A percentile compares a stretch with the other conserved stretches of the same genome.
These are phyloP conservation scores for Umbellularia californica DNA, from an alignment of 164 flowering plant genomes.

Conservation along the genomic window DNA sequence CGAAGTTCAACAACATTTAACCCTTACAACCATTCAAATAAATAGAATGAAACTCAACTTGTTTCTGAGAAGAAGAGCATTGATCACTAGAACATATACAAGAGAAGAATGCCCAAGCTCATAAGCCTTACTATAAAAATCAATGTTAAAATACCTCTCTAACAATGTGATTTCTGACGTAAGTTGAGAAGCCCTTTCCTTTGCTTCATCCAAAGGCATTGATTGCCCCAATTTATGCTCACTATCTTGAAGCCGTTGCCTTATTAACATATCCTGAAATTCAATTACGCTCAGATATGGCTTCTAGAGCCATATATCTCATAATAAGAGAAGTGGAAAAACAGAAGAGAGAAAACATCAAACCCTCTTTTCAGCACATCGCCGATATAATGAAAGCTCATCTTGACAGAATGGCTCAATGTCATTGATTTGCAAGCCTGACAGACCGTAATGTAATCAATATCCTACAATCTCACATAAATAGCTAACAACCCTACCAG, in stretches of 20 bases:
- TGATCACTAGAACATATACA: not conserved
- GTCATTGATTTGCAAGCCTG: slow-evolving; percentile 89
- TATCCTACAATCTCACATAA: not conserved
- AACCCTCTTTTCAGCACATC: slow-evolving; percentile 88
- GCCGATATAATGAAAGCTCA: slow-evolving; percentile 74
- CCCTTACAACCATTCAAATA: not conserved
- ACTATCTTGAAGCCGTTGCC: slow-evolving; percentile 76
- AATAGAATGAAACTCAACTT: not conserved
- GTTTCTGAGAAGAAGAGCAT: not conserved
- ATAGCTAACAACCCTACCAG: not conserved
- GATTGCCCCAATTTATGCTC: slow-evolving; percentile 81
- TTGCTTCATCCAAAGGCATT: slow-evolving; percentile 77
- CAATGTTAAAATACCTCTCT: slow-evolving; percentile 54
- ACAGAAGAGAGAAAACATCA: slow-evolving; percentile 18
- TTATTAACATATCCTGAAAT: slow-evolving; percentile 67
- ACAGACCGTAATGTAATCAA: slow-evolving; percentile 6
- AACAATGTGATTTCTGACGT: slow-evolving; percentile 65
- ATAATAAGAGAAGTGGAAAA: slow-evolving; percentile 4
- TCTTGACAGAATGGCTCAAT: slow-evolving; percentile 97
- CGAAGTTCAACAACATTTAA: not conserved
- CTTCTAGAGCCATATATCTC: not conserved
- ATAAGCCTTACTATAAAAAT: not conserved
- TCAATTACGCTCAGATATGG: not conserved
- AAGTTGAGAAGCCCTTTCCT: slow-evolving; percentile 69
- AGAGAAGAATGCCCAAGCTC: not conserved